A percentile compares a stretch with the other conserved stretches of the same genome.
These are phyloP conservation scores for Phytophthora niederhauseri DNA, from an alignment of 352 stramenopile genomes.

Conservation along the genomic window DNA sequence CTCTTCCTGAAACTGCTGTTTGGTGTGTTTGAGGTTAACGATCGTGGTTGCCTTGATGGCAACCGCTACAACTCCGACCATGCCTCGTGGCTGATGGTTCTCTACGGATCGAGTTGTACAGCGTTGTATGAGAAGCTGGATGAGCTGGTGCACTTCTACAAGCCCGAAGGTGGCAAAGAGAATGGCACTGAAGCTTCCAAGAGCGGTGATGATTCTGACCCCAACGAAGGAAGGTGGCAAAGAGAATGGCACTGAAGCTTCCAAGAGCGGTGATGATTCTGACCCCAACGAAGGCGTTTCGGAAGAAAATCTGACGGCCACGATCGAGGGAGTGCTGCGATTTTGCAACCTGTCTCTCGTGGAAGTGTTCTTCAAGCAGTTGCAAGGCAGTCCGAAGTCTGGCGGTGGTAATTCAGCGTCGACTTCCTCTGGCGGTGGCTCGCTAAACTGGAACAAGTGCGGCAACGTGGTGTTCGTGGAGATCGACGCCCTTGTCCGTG, in stretches of 20 bases:
- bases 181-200: conserved; percentile 10
- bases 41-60: conserved; percentile 46
- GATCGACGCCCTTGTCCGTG: conserved; percentile 76
- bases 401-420: conserved; percentile 22
- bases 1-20: conserved; percentile 62
- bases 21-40: conserved; percentile 69
- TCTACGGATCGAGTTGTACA: conserved; percentile 76
- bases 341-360: conserved; percentile 85
- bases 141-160: conserved; percentile 77
- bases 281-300: conserved; percentile 34
- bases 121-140: conserved; percentile 86
- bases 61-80: conserved; percentile 42
- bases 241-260: conserved; percentile 14
- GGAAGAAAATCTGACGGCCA: conserved; percentile 66
- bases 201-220: conserved; percentile 12
- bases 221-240: conserved; percentile 26
- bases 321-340: conserved; percentile 64
- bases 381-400: conserved; percentile 30
- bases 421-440: conserved; percentile 14
- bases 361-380: conserved; percentile 71
- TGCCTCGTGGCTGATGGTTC: conserved; percentile 65
- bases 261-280: conserved; percentile 6
- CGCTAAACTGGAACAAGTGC: conserved; percentile 80
- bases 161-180: conserved; percentile 30
- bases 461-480: conserved; percentile 87